phyloP scores from a whole-genome alignment of 2,329 filamentous ascomycete genomes.

The Botrytis galanthina region DNA sequence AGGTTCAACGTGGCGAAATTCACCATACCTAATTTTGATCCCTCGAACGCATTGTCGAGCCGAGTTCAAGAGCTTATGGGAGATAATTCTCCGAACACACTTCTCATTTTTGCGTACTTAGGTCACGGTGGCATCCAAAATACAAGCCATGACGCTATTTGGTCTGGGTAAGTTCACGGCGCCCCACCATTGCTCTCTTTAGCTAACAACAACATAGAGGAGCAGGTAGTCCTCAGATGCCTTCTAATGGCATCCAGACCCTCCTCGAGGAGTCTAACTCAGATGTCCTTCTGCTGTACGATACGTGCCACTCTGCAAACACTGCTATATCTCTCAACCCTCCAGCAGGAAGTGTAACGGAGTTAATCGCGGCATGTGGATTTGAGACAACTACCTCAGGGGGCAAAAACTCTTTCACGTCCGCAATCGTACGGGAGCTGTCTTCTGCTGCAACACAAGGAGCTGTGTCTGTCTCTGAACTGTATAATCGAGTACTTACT shows the following conservation, averaged over 20 bases:
- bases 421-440: neutral
- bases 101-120: neutral
- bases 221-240: neutral
- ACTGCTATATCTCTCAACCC: neutral
- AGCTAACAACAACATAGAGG: neutral
- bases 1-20: neutral
- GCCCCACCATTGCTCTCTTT: neutral
- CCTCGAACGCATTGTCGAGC: neutral
- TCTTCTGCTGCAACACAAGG: neutral
- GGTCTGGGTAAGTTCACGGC: neutral
- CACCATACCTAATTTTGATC: neutral
- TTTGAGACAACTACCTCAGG: neutral
- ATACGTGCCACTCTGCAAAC: neutral
- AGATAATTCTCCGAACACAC: neutral
- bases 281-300: neutral
- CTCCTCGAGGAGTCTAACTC: neutral
- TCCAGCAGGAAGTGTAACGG: neutral
- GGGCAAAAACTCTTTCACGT: neutral
- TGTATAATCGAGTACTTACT: neutral
- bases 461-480: neutral
- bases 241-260: neutral
- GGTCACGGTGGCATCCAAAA: neutral
- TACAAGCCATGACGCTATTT: neutral
- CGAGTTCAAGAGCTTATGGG: neutral
- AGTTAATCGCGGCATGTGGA: conserved; percentile 3